Evolutionary conservation across 2,329 filamentous ascomycete species (phyloP).

Genomic region (Diatrype stigma): DNA sequence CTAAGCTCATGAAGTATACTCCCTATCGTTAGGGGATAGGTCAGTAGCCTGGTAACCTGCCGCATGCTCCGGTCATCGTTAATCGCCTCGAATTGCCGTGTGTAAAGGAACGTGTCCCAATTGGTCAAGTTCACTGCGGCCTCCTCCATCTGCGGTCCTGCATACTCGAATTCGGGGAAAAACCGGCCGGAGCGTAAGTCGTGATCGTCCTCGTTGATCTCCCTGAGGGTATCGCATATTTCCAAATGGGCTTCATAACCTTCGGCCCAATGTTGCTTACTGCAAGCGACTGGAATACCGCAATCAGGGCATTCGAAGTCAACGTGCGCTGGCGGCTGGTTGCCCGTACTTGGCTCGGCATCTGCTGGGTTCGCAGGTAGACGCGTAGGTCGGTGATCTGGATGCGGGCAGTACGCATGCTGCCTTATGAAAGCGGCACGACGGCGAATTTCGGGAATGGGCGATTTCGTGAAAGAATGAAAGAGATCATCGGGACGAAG

Average conservation of each 20-base stretch:
- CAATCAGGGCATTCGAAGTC: constrained; percentile 96
- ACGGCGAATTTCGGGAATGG: constrained; percentile 79
- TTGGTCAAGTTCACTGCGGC: constrained; percentile 95
- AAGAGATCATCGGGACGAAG: constrained; percentile 80
- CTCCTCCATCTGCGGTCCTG: constrained; percentile 84
- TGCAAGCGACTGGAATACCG: constrained; percentile 89
- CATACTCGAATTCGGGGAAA: constrained; percentile 92
- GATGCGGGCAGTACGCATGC: constrained; percentile 91
- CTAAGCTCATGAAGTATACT: constrained; percentile 93
- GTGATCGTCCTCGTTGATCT: constrained; percentile 98
- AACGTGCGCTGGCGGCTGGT: constrained; percentile 72
- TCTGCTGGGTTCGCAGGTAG: constrained; percentile 60
- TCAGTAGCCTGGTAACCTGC: constrained; percentile 87
- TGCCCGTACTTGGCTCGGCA: constrained; percentile 50
- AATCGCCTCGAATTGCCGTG: constrained; percentile 83
- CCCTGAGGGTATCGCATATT: constrained; percentile 82
- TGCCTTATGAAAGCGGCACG: constrained; percentile 89
- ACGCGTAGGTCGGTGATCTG: constrained; percentile 74
- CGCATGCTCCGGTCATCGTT: constrained; percentile 87
- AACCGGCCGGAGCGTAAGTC: constrained; percentile 85
- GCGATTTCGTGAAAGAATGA: constrained; percentile 85
- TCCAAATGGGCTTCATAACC: constrained; percentile 92
- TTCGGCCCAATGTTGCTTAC: constrained; percentile 90
- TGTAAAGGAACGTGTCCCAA: constrained; percentile 97
- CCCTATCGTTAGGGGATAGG: constrained; percentile 87